phyloP scores from a whole-genome alignment of 805 yeast species.

The Candida chauliodis region DNA sequence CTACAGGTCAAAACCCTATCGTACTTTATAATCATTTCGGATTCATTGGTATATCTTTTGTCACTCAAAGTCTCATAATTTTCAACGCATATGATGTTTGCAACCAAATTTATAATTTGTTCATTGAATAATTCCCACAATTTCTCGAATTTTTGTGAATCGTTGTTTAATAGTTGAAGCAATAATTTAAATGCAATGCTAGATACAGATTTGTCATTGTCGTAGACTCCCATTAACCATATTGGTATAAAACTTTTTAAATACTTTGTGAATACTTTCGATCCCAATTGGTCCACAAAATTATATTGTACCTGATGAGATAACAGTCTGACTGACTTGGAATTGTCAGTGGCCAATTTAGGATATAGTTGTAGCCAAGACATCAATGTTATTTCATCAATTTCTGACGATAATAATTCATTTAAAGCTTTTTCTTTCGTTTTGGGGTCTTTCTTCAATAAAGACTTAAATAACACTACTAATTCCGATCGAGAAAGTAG shows the following conservation, averaged over 20 bases:
- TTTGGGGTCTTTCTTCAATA: conserved; percentile 75
- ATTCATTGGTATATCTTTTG: conserved; percentile 61
- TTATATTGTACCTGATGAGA: conserved; percentile 65
- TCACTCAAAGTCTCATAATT: conserved; percentile 66
- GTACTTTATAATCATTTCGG: conserved; percentile 65
- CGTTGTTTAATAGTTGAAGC: conserved; percentile 52
- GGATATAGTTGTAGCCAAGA: conserved; percentile 83
- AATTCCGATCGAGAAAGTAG: conserved; percentile 41
- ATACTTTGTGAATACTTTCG: conserved; percentile 58
- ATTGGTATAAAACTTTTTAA: conserved; percentile 70
- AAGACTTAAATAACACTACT: conserved; percentile 66
- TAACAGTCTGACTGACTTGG: conserved; percentile 57
- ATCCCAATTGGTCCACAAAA: conserved; percentile 43
- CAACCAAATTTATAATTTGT: conserved; percentile 53
- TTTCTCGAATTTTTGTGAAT: conserved; percentile 44
- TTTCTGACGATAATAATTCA: conserved; percentile 36
- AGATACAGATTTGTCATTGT: conserved; percentile 62
- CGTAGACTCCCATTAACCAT: conserved; percentile 70
- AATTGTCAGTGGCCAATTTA: conserved; percentile 68
- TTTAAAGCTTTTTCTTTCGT: conserved; percentile 78
- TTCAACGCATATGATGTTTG: conserved; percentile 54
- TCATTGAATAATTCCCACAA: conserved; percentile 59
- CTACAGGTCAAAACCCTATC: conserved; percentile 52
- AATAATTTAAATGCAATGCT: conserved; percentile 47
- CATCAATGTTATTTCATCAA: conserved; percentile 51